A percentile compares a stretch with the other conserved stretches of the same genome.
Conservation (phyloP, 2,329 filamentous ascomycete species). For the Geosmithia putterillii region DNA sequence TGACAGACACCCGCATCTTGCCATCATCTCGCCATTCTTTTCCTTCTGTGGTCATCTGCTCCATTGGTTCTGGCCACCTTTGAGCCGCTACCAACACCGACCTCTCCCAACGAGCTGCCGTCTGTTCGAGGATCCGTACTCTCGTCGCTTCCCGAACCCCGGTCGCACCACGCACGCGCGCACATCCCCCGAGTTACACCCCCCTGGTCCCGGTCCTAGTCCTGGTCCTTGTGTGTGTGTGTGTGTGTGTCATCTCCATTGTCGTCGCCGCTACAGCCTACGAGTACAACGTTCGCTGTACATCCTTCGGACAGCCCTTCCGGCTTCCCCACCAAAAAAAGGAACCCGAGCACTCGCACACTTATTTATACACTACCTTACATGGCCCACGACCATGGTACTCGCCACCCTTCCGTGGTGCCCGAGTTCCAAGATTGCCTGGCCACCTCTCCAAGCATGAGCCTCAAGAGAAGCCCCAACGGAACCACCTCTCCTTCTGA, state of each 20-base stretch:
- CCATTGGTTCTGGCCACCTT: too few relatives aligned
- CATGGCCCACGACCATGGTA: constrained; percentile 15
- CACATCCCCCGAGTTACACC: too few relatives aligned
- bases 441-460: background rate
- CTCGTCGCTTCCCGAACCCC: background rate
- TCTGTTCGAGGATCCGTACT: too few relatives aligned
- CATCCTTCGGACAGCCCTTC: background rate
- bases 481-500: constrained; percentile 23
- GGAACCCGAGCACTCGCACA: background rate
- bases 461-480: constrained; percentile 5
- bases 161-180: background rate
- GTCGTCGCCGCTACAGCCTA: too few relatives aligned
- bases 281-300: background rate
- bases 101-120: too few relatives aligned
- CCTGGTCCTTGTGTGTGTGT: background rate
- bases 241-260: background rate
- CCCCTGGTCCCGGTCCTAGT: background rate
- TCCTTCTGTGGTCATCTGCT: too few relatives aligned
- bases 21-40: background rate
- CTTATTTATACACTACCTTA: constrained; percentile 6
- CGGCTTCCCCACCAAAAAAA: background rate
- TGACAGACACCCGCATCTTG: background rate
- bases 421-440: constrained; percentile 1
- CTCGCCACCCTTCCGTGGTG: constrained; percentile 17
- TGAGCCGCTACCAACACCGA: too few relatives aligned